phyloP scores from a whole-genome alignment of 306 rosid genomes.

The Glycine tomentella region DNA sequence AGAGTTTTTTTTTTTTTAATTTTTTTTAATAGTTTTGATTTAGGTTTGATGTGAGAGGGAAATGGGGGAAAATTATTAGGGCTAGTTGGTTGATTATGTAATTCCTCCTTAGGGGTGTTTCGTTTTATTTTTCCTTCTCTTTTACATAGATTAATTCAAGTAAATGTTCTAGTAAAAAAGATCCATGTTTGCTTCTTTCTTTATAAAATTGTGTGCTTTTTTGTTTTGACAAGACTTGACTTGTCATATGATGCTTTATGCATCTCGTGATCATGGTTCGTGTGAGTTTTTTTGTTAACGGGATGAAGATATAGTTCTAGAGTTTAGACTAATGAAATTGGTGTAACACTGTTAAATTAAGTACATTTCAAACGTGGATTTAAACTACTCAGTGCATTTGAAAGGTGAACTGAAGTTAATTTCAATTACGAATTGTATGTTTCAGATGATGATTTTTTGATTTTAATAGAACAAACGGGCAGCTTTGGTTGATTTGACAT shows the following conservation, averaged over 20 bases:
- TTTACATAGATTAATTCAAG: not conserved
- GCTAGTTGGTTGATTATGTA: conserved; percentile 19
- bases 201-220: not conserved
- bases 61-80: not conserved
- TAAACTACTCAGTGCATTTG: not conserved
- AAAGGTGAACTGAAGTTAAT: not conserved
- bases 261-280: not conserved
- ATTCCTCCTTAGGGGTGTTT: conserved; percentile 3
- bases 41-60: not conserved
- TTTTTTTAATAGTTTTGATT: no score
- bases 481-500: conserved; percentile 24
- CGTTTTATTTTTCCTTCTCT: not conserved
- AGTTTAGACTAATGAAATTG: not conserved
- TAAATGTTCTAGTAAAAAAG: no score
- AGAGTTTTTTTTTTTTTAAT: conserved; percentile 2
- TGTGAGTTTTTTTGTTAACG: not conserved
- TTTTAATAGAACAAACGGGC: not conserved
- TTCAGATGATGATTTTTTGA: not conserved
- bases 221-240: not conserved
- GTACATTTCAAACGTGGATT: not conserved
- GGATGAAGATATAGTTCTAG: not conserved
- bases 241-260: not conserved
- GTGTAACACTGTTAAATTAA: not conserved
- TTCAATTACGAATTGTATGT: not conserved
- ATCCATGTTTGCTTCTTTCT: not conserved